Base-by-base conservation (phyloP, 2,329 filamentous ascomycete genomes). In the Alternaria triticina region DNA sequence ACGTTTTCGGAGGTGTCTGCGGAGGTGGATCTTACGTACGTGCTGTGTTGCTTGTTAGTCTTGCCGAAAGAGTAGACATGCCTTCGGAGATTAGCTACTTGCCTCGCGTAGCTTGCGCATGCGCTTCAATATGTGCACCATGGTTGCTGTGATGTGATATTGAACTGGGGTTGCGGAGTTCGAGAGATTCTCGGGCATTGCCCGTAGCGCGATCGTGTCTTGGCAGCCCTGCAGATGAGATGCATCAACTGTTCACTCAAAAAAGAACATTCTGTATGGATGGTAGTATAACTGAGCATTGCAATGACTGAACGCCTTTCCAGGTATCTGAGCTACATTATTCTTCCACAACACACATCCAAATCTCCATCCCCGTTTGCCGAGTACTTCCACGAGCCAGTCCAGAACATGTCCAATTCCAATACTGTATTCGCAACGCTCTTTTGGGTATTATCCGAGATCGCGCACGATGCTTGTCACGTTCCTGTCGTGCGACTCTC, bases 71-170 rank as follows among this genome's bases (percentile, higher is more conserved):
- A 22, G 7, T 17, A 15, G 17, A n/a, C 17, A 56, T n/a, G 13
- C 36, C 13, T 10, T 23, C 40, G 20, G 11, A 56, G 8, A 23
- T 8, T 8, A 46, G 40, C 44, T 9, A 85, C 89, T 80, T 85
- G 93, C 92, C 80, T 87, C 84, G 80, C 88, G 89, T 78, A 96
- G 83, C 81, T 88, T 89, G 79, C 90, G 89, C 87, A 93, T 89
- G 74, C 93, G 90, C 82, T 89, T 88, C 75, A 87, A 78, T 82
- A 91, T 80, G 69, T 83, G 82, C 56, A 85, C 83, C 86, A 88
- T 88, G 69, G 63, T 71, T 71, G 68, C 57, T 70, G 61, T 71
- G 64, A 50, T 61, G 49, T 64, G 60, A 40, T 61, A 45, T 62
- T 43, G 49, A 56, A 58, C 57, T 70, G 64, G 27, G 20, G 67